Evolutionary conservation across 345 rosid genomes (phyloP).

Genomic region (Draba incana): DNA sequence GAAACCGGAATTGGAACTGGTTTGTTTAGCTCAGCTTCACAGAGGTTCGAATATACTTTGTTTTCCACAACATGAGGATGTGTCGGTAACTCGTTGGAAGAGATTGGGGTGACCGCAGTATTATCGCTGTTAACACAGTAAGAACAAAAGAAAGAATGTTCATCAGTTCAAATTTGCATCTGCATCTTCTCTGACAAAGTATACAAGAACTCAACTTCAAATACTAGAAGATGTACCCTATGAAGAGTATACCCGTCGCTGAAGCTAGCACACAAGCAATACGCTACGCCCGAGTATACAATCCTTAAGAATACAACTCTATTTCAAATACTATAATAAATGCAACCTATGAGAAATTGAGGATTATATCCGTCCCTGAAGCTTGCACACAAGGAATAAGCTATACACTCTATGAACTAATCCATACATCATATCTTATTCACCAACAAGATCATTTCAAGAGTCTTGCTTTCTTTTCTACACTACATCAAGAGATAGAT

Average conservation of each 20-base stretch:
- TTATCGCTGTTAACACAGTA: slow-evolving; percentile 20
- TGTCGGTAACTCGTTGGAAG: slow-evolving; percentile 27
- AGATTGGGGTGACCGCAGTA: slow-evolving; percentile 18
- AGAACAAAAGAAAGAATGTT: slow-evolving; percentile 9
- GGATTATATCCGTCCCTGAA: neutral
- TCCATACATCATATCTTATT: slow-evolving; percentile 2
- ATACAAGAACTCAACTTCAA: neutral
- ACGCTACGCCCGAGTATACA: slow-evolving; percentile 3
- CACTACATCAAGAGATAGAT: neutral
- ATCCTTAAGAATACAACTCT: neutral
- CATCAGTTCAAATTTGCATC: neutral
- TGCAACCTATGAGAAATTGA: neutral
- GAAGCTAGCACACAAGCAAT: neutral
- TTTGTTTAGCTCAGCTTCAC: slow-evolving; percentile 40
- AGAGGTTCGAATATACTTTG: slow-evolving; percentile 33
- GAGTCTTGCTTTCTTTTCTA: neutral
- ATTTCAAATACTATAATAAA: neutral
- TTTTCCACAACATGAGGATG: slow-evolving; percentile 43
- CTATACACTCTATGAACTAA: slow-evolving; percentile 10
- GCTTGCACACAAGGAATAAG: slow-evolving; percentile 1
- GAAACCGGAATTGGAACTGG: slow-evolving; percentile 48
- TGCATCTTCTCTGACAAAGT: neutral
- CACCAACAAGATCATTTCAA: slow-evolving; percentile 3
- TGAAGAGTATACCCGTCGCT: neutral
- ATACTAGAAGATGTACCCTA: slow-evolving; percentile 1